Base-by-base conservation (phyloP, 345 rosid species). In the Eucalyptus urophylla region DNA sequence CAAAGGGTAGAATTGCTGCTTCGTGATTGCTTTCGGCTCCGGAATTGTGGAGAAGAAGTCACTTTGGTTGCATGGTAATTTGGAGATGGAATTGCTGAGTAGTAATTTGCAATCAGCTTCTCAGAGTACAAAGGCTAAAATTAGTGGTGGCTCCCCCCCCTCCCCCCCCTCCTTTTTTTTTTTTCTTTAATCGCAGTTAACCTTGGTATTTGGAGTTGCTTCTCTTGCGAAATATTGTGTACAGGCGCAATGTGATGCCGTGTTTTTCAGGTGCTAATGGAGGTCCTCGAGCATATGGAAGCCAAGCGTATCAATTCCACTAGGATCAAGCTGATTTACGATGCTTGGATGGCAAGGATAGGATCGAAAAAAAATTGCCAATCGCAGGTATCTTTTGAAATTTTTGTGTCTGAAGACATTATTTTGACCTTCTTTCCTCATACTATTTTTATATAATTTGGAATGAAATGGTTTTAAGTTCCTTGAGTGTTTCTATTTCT, bases 301-400 rank as follows among this genome's bases (percentile, higher is more conserved):
- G 87, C 90, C 87, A 91, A 89, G 14, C 49, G 60, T 33, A 76
- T 90, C 50, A 91, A 91, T 58, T 76, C 92, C 16, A 88, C 60
- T 15, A 91, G 92, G 88, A 92, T 97, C 90, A 90, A 89, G 80
- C 76, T 88, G 86, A 90, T 94, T 15, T 97, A 92, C 87, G 97
- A 94, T 91, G 93, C 92, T 89, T 97, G 98, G 99, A 95, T 93
- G 92, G 89, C 94, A 89, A 93, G 95, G 94, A 95, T 93, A 89
- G 95, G 93, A 69, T 88, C 92, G 50, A 86, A 45, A 67, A 90
- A 44, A 83, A 90, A 89, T 49, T 88, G 87, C 69, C 80, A 89
- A 80, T 88, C 90, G 76, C 94, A 96, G 97, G 97, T 95, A 89
- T 81, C 27, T 44, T 53, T 85, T 49, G 86, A 51, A 72, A 21